Percentiles rank a stretch among this genome's conserved stretches.
Evolutionary conservation across 441 rosid genomes (phyloP).

Genomic region (California macrophylla): DNA sequence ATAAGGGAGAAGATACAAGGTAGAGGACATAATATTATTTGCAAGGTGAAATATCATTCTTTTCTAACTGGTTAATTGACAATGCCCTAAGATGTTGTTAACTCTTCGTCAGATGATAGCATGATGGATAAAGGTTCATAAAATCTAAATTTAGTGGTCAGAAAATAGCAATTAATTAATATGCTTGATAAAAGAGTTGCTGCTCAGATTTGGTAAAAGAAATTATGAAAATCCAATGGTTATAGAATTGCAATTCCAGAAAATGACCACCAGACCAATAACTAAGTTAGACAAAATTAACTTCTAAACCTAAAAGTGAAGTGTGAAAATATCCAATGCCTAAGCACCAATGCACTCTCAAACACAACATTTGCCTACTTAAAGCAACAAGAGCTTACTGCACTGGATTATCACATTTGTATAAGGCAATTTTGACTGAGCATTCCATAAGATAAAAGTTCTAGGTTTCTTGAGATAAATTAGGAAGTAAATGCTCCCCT

Average conservation of each 20-base stretch:
- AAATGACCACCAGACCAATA: not conserved
- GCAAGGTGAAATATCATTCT: not conserved
- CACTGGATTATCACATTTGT: not conserved
- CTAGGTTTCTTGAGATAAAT: not conserved
- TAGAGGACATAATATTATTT: not conserved
- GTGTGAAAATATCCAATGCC: not conserved
- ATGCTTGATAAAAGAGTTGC: not conserved
- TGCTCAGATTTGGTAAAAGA: not conserved
- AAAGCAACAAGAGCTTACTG: not conserved
- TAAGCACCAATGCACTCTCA: not conserved
- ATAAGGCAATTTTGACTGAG: not conserved
- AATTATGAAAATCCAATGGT: not conserved
- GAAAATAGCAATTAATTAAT: not conserved
- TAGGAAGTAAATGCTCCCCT: not conserved
- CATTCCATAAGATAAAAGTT: not conserved
- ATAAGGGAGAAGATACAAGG: not conserved
- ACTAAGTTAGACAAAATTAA: not conserved
- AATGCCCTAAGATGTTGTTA: not conserved
- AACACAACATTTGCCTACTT: no score
- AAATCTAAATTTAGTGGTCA: not conserved
- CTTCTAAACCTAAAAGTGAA: not conserved
- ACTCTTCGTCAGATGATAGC: not conserved
- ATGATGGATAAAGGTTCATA: not conserved
- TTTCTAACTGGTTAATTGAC: not conserved
- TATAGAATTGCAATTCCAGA: not conserved